Evolutionary conservation across 176 grass and related monocot species (phyloP).

Genomic region (Raddia guianensis): DNA sequence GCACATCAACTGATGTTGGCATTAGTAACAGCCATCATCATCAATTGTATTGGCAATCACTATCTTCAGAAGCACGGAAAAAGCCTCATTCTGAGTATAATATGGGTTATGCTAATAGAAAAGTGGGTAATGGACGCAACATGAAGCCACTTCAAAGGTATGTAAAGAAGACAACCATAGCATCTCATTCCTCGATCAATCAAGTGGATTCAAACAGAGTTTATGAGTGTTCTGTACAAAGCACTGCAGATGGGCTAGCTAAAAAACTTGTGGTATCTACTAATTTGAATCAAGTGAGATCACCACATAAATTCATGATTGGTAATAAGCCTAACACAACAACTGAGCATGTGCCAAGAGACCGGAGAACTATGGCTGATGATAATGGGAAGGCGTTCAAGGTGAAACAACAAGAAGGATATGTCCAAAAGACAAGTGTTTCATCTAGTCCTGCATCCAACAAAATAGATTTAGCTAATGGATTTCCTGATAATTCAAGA

Average conservation of each 20-base stretch:
- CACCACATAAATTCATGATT: constrained; percentile 25
- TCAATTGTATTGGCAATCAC: constrained; percentile 15
- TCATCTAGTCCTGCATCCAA: constrained; percentile 33
- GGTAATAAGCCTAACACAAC: constrained; percentile 24
- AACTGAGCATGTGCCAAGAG: constrained; percentile 21
- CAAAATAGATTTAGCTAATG: constrained; percentile 34
- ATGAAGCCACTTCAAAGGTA: constrained; percentile 51
- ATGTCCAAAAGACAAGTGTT: constrained; percentile 30
- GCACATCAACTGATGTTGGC: constrained; percentile 1
- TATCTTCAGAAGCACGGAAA: constrained; percentile 23
- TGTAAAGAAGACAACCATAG: constrained; percentile 31
- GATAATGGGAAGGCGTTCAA: constrained; percentile 46
- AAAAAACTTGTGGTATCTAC: constrained; percentile 10
- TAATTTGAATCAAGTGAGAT: constrained; percentile 32
- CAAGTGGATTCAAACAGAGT: not conserved
- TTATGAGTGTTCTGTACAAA: constrained; percentile 11
- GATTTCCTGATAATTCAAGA: constrained; percentile 31
- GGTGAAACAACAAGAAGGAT: constrained; percentile 37
- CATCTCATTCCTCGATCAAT: constrained; percentile 24
- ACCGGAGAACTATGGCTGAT: constrained; percentile 33
- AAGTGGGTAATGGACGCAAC: constrained; percentile 32
- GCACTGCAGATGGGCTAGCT: not conserved
- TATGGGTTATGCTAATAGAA: constrained; percentile 43
- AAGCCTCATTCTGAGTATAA: constrained; percentile 42
- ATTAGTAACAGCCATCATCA: constrained; percentile 23